Evolutionary conservation across 495 filamentous ascomycete genomes (phyloP).

Genomic region (Neurospora sp.): DNA sequence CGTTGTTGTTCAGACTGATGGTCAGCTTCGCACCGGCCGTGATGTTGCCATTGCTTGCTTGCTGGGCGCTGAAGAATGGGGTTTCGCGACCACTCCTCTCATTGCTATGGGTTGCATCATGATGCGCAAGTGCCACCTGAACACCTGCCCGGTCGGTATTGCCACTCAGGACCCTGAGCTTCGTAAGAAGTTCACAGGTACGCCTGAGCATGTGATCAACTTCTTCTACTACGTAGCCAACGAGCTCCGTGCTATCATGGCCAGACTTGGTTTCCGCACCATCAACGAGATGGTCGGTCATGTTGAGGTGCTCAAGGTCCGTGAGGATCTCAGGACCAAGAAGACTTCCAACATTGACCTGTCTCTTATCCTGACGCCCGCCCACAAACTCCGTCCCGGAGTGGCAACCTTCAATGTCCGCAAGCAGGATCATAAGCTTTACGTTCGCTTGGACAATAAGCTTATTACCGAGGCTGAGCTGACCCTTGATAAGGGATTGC

Average conservation of each 20-base stretch:
- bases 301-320: conserved; percentile 75
- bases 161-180: conserved; percentile 94
- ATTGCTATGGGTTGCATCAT: conserved; percentile 98
- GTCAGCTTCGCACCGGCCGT: conserved; percentile 86
- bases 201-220: conserved; percentile 97
- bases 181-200: conserved; percentile 88
- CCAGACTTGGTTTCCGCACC: conserved; percentile 84
- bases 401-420: conserved; percentile 98
- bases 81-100: conserved; percentile 93
- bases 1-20: conserved; percentile 96
- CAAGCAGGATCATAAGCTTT: conserved; percentile 93
- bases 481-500: conserved; percentile 91
- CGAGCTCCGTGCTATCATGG: conserved; percentile 97
- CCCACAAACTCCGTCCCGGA: conserved; percentile 89
- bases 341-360: conserved; percentile 95
- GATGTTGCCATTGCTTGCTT: conserved; percentile 95
- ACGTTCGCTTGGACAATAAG: conserved; percentile 95
- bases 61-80: conserved; percentile 95
- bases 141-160: conserved; percentile 94
- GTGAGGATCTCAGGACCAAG: conserved; percentile 75
- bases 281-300: conserved; percentile 99
- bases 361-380: conserved; percentile 90
- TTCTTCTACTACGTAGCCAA: conserved; percentile 99
- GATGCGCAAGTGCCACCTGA: conserved; percentile 73
- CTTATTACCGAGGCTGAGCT: conserved; percentile 95